Evolutionary conservation across 129 eudicot genomes (phyloP), one percentile per base, ranked within the genome.

Genomic region (Logfia minima): DNA sequence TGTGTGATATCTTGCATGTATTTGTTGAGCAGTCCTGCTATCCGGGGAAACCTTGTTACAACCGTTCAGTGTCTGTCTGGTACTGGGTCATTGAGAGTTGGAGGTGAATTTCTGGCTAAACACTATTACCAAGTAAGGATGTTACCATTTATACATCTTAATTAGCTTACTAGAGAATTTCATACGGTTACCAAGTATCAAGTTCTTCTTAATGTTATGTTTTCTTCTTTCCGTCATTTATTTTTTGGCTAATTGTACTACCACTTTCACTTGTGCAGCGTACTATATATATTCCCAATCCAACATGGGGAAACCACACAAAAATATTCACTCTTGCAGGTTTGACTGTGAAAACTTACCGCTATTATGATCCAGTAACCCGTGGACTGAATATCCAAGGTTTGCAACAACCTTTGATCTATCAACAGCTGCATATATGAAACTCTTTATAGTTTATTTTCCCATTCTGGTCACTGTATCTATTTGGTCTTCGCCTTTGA

Each of bases 61-160:
- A 93, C 98, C 10, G 96, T 89, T 69, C 98, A 93, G 84, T 93
- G 97, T 78, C 86, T 93, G 83, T 93, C 98, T 79, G 98, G 98
- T 70, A 91, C 98, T 22, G 98, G 98, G 74, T 93, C 98, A 1
- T 76, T 93, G 75, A 75, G 98, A 79, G 97, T 93, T 83, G 98
- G 96, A 79, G 97, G 84, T 10, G 98, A 93, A 62, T 93, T 93
- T 87, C 84, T 93, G 70, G 87, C 96, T 39, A 87, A 81, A 55
- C 97, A 93, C 72, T 87, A 93, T 84, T 85, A 87, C 73, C 85
- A 94, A 83, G 98, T 93, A 71, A 76, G 26, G 7, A 75, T 19
- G 14, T 34, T 10, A 53, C 51, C 6, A 3, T 75, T 66, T 61
- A 6, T 2, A 21, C 51, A 64, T 59, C 22, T 37, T 18, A 55